These are phyloP conservation scores for Elsinoe necatrix DNA, from an alignment of 2,329 filamentous ascomycete genomes.

Conservation along the genomic window DNA sequence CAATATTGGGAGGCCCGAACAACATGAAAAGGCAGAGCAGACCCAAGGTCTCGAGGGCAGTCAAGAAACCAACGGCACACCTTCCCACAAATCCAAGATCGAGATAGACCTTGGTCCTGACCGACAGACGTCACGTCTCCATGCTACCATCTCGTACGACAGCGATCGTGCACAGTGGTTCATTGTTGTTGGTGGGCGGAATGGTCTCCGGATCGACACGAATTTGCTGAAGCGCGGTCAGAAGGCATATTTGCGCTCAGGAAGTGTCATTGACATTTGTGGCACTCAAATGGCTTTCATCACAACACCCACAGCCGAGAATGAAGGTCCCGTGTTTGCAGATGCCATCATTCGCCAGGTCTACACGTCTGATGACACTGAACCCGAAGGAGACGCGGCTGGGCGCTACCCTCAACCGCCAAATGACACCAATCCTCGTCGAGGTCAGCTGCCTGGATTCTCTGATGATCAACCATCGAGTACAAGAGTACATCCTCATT, in stretches of 20 bases:
- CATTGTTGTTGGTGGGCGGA: constrained; percentile 79
- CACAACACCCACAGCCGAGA: constrained; percentile 66
- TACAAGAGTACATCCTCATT: constrained; percentile 30
- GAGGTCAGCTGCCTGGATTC: constrained; percentile 18
- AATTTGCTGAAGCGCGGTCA: constrained; percentile 57
- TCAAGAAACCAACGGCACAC: constrained; percentile 17
- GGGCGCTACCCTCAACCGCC: constrained; percentile 24
- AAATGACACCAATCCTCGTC: constrained; percentile 21
- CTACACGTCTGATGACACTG: constrained; percentile 35
- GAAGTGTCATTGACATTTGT: constrained; percentile 83
- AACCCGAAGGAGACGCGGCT: constrained; percentile 26
- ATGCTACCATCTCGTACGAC: constrained; percentile 43
- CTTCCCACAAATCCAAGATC: constrained; percentile 41
- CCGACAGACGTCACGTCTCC: constrained; percentile 42
- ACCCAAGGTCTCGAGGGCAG: constrained; percentile 21
- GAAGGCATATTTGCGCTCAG: constrained; percentile 63
- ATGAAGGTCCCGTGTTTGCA: constrained; percentile 58
- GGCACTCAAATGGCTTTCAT: constrained; percentile 99
- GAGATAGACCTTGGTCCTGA: constrained; percentile 71
- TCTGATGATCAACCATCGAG: constrained; percentile 18
- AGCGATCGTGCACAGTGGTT: constrained; percentile 57
- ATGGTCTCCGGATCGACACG: constrained; percentile 80
- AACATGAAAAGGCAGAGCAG: constrained; percentile 25
- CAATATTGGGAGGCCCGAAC: constrained; percentile 60
- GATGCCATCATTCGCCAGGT: constrained; percentile 32